Percentiles rank a stretch among this genome's conserved stretches.
These are phyloP conservation scores for Penicillium thymicola DNA, from an alignment of 2,329 filamentous ascomycete species.

Conservation along the genomic window DNA sequence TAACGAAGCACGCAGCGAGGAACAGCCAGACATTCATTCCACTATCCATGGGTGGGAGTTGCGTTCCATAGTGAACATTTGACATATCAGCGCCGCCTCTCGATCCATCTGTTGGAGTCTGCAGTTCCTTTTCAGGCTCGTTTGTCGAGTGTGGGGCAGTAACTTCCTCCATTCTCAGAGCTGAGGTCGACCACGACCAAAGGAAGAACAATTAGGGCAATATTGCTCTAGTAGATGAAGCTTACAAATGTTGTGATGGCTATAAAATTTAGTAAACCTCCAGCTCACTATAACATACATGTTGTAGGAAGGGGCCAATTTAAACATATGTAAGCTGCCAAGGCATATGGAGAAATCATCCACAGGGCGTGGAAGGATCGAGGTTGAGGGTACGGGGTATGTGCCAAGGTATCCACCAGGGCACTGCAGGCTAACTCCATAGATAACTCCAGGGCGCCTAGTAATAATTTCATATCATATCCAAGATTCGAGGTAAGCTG, in stretches of 20 bases:
- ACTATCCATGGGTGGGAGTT: slow-evolving; percentile 33
- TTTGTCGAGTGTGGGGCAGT: background rate
- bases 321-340: background rate
- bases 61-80: background rate
- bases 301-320: background rate
- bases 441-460: too few species aligned
- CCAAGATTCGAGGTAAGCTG: too few species aligned
- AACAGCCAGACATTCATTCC: slow-evolving; percentile 47
- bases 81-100: background rate
- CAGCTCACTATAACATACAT: background rate
- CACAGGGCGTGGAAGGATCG: background rate
- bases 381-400: too few species aligned
- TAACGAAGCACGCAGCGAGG: slow-evolving; percentile 49
- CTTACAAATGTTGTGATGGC: background rate
- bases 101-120: background rate
- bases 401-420: too few species aligned
- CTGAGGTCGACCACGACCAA: background rate
- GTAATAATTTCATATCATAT: too few species aligned
- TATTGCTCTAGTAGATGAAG: background rate
- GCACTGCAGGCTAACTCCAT: too few species aligned
- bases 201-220: background rate
- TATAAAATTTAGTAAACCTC: background rate
- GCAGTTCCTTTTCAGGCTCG: slow-evolving; percentile 3
- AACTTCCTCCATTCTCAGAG: slow-evolving; percentile 2
- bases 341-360: background rate